Evolutionary conservation across 768 basidiomycete species (phyloP).

Genomic region (Suillus hirtellus): DNA sequence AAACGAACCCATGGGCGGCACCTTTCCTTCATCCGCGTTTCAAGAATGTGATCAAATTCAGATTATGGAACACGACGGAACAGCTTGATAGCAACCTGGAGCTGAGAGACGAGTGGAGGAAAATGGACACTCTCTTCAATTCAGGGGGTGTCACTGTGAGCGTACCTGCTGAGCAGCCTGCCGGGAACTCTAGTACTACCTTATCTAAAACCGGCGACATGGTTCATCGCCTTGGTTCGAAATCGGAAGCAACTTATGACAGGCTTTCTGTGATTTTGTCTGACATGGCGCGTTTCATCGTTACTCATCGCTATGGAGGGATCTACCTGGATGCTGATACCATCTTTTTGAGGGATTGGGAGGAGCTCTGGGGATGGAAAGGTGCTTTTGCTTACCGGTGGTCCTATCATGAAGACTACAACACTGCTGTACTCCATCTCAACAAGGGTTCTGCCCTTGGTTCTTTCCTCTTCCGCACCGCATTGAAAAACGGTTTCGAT

Average conservation of each 20-base stretch:
- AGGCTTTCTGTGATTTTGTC: conserved; percentile 89
- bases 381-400: conserved; percentile 95
- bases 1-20: conserved; percentile 84
- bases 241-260: conserved; percentile 63
- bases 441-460: conserved; percentile 88
- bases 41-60: conserved; percentile 87
- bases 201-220: conserved; percentile 10
- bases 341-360: conserved; percentile 91
- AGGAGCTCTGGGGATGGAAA: conserved; percentile 93
- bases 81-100: conserved; percentile 88
- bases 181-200: conserved; percentile 25
- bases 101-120: conserved; percentile 85
- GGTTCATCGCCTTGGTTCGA: conserved; percentile 54
- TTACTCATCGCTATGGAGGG: conserved; percentile 92
- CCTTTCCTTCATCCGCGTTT: conserved; percentile 91
- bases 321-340: conserved; percentile 96
- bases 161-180: conserved; percentile 37
- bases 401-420: conserved; percentile 90
- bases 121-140: conserved; percentile 79
- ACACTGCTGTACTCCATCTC: conserved; percentile 89
- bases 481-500: conserved; percentile 86
- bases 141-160: conserved; percentile 78
- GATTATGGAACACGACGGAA: conserved; percentile 96
- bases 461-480: conserved; percentile 89
- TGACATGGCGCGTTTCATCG: conserved; percentile 95